phyloP scores from a whole-genome alignment of 139 green algal genomes.

The Trebouxia sp. region DNA sequence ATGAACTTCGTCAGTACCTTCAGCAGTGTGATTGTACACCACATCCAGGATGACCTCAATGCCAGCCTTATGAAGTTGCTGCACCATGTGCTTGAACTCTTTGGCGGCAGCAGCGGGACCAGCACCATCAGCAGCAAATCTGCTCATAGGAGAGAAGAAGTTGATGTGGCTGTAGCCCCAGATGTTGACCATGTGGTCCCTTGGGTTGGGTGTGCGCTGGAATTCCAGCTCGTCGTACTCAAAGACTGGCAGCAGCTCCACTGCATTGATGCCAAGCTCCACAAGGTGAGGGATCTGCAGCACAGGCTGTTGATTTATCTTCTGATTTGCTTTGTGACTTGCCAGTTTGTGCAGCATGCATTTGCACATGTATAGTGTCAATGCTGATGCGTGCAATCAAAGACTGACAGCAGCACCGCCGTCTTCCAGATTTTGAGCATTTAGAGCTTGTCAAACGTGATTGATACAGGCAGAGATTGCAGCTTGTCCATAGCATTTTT shows the following conservation, averaged over 20 bases:
- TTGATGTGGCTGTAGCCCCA: conserved; percentile 92
- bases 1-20: conserved; percentile 53
- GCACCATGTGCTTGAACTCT: conserved; percentile 94
- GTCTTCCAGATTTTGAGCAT: too few relatives aligned
- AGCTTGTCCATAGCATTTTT: too few relatives aligned
- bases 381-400: too few relatives aligned
- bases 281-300: conserved; percentile 75
- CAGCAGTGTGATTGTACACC: conserved; percentile 95
- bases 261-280: conserved; percentile 83
- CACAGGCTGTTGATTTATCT: too few relatives aligned
- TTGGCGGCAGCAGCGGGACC: conserved; percentile 63
- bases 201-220: conserved; percentile 74
- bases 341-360: too few relatives aligned
- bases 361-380: too few relatives aligned
- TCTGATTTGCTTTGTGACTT: too few relatives aligned
- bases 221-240: conserved; percentile 96
- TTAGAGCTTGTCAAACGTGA: too few relatives aligned
- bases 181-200: conserved; percentile 86
- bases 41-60: conserved; percentile 95
- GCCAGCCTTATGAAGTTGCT: conserved; percentile 67
- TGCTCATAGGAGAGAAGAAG: conserved; percentile 86
- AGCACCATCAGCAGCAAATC: conserved; percentile 37
- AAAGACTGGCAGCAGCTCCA: conserved; percentile 94
- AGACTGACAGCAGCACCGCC: too few relatives aligned
- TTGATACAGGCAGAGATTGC: too few relatives aligned